A percentile compares a stretch with the other conserved stretches of the same genome.
These are phyloP conservation scores for Aphanocladium album DNA, from an alignment of 2,329 filamentous ascomycete genomes.

Conservation along the genomic window DNA sequence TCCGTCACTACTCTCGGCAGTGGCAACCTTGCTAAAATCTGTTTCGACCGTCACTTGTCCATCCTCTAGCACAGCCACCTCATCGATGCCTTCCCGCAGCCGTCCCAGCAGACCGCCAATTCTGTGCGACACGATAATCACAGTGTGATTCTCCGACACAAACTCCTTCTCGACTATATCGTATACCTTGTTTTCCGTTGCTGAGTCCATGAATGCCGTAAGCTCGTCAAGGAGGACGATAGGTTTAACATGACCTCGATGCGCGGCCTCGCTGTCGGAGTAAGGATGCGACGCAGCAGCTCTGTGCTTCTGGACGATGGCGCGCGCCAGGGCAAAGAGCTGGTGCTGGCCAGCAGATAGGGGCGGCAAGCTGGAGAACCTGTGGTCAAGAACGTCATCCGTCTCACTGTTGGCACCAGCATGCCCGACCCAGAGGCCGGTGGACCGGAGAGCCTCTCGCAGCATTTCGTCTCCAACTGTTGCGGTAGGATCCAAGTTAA, in stretches of 20 bases:
- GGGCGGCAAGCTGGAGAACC: slow-evolving; percentile 21
- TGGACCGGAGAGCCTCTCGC: slow-evolving; percentile 11
- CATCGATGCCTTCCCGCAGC: slow-evolving; percentile 22
- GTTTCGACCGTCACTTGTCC: slow-evolving; percentile 7
- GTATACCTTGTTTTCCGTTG: slow-evolving; percentile 27
- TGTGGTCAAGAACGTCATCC: slow-evolving; percentile 20
- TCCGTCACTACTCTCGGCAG: neutral
- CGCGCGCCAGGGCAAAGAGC: slow-evolving; percentile 28
- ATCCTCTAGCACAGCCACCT: slow-evolving; percentile 21
- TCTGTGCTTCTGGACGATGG: slow-evolving; percentile 22
- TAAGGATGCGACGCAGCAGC: slow-evolving; percentile 8
- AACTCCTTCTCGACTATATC: slow-evolving; percentile 24
- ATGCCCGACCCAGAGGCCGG: slow-evolving; percentile 14
- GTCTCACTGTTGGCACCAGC: neutral
- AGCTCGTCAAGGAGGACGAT: slow-evolving; percentile 29
- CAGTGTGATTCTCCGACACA: slow-evolving; percentile 28
- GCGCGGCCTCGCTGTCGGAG: neutral
- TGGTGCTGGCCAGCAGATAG: slow-evolving; percentile 30
- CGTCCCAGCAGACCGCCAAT: slow-evolving; percentile 21
- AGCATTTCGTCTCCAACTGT: slow-evolving; percentile 11
- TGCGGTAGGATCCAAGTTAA: slow-evolving; percentile 18
- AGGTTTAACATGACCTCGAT: slow-evolving; percentile 19
- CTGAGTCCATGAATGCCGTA: slow-evolving; percentile 28
- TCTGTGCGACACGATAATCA: slow-evolving; percentile 32
- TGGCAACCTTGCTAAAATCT: neutral